These are phyloP conservation scores for Leersia perrieri DNA, from an alignment of 176 grass and related monocot genomes.

Conservation along the genomic window DNA sequence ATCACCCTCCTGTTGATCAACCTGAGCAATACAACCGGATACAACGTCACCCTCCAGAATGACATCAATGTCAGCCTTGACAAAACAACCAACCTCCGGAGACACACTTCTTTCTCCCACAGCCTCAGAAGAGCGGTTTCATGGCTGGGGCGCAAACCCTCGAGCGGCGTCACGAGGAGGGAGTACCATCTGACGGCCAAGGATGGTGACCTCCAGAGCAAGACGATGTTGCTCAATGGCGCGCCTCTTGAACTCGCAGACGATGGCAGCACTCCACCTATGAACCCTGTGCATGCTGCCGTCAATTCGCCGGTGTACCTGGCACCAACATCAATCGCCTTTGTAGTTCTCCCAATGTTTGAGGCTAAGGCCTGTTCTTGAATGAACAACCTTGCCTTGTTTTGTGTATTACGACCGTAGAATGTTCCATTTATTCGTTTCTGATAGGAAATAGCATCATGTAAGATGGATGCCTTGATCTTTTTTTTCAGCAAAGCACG, in stretches of 20 bases:
- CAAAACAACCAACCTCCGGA: conserved; percentile 21
- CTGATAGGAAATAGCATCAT: not conserved
- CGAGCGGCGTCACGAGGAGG: conserved; percentile 38
- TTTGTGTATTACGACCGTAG: not conserved
- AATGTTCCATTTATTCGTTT: not conserved
- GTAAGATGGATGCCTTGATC: not conserved
- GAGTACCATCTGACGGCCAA: conserved; percentile 84
- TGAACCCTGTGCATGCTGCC: conserved; percentile 43
- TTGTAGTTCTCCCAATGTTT: conserved; percentile 80
- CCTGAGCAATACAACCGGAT: conserved; percentile 59
- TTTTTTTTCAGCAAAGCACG: too few species aligned
- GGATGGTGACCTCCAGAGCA: conserved; percentile 61
- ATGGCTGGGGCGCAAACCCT: conserved; percentile 63
- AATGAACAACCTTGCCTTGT: not conserved
- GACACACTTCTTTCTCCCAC: conserved; percentile 29
- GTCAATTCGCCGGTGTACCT: conserved; percentile 46
- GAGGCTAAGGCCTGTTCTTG: conserved; percentile 74
- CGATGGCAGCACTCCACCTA: conserved; percentile 45
- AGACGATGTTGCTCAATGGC: conserved; percentile 80
- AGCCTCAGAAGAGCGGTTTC: conserved; percentile 61
- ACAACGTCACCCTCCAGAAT: conserved; percentile 59
- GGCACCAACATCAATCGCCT: conserved; percentile 69
- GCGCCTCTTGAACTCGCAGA: conserved; percentile 45
- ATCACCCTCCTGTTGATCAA: conserved; percentile 84
- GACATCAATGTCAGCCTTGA: conserved; percentile 61